Base-by-base conservation (phyloP, 495 filamentous ascomycete genomes). In the Entonaema liquescens region DNA sequence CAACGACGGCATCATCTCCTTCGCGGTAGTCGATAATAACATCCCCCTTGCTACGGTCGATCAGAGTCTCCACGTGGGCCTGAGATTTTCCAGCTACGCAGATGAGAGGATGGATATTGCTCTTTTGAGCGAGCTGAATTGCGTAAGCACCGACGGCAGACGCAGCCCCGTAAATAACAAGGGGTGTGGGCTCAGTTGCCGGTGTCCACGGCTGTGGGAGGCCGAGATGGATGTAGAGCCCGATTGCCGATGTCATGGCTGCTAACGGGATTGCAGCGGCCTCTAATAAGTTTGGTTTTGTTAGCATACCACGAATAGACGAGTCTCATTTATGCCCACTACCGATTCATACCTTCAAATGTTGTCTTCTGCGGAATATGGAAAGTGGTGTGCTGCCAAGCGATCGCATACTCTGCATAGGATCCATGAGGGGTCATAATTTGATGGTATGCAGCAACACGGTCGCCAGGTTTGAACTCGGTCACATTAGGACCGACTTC, bases 31-130 rank as follows among this genome's bases (percentile, higher is more conserved):
- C 92, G 59, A 94, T 69, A 17, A 93, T 79, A 0, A 80, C 77
- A 73, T 95, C 92, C 53, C 92, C 92, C 75, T 90, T 91, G 59
- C 70, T 71, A 36, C 73, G 75, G 74, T 91, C 88, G 42, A 95
- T 83, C 33, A 93, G 76, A 0, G 71, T 77, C 74, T 87, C 82
- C 0, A 93, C 89, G 70, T 86, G 87, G 4, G 84, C 42, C 12
- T 73, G 77, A 9, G 87, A 87, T 19, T 80, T 79, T 1, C 91
- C 91, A 1, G 91, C 91, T 5, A 94, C 81, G 38, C 79, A 86
- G 61, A 93, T 89, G n/a, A 93, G 65, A 0, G 91, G 92, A 75
- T 93, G 90, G 65, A 94, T 89, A 71, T 92, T 89, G 35, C 89
- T 87, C 17, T 82, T 76, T n/a, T 67, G 72, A 19, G 91, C 91